A percentile compares a stretch with the other conserved stretches of the same genome.
phyloP scores from a whole-genome alignment of 1,284 basidiomycete species.

The Marasmius sp. region DNA sequence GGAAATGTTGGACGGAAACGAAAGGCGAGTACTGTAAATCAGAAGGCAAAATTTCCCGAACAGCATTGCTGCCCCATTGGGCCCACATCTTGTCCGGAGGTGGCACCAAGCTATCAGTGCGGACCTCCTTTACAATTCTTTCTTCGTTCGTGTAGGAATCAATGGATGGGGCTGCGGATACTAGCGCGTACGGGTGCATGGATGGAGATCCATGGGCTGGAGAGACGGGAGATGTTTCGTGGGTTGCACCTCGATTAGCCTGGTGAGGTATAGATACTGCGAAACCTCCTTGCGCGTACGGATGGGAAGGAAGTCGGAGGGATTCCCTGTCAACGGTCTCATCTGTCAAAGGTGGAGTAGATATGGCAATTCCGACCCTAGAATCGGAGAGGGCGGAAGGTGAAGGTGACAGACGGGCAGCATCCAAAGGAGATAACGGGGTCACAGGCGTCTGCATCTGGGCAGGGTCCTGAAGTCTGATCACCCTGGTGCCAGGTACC shows the following conservation, averaged over 20 bases:
- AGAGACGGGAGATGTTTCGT: slow-evolving; percentile 4
- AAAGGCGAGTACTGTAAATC: slow-evolving; percentile 58
- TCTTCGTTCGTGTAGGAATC: slow-evolving; percentile 24
- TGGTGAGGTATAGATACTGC: slow-evolving; percentile 22
- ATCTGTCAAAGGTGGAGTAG: slow-evolving; percentile 52
- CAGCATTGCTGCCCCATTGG: slow-evolving; percentile 41
- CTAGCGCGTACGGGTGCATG: slow-evolving; percentile 32
- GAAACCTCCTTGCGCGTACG: slow-evolving; percentile 51
- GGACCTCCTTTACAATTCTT: slow-evolving; percentile 20
- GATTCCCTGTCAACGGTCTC: slow-evolving; percentile 30
- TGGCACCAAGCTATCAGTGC: slow-evolving; percentile 37
- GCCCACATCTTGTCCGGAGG: slow-evolving; percentile 54
- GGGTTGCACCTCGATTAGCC: not conserved
- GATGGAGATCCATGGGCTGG: slow-evolving; percentile 10
- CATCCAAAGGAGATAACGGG: slow-evolving; percentile 6
- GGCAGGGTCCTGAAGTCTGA: slow-evolving; percentile 38
- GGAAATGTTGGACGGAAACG: slow-evolving; percentile 18
- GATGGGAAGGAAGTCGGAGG: slow-evolving; percentile 49
- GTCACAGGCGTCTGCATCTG: slow-evolving; percentile 23
- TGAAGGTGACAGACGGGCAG: slow-evolving; percentile 24
- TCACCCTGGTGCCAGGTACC: slow-evolving; percentile 42
- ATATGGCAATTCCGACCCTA: slow-evolving; percentile 65
- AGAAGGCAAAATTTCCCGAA: slow-evolving; percentile 50
- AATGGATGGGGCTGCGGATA: slow-evolving; percentile 17
- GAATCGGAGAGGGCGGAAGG: slow-evolving; percentile 27